Evolutionary conservation across 208 protist species (phyloP).

Genomic region (Crithidia expoeki): DNA sequence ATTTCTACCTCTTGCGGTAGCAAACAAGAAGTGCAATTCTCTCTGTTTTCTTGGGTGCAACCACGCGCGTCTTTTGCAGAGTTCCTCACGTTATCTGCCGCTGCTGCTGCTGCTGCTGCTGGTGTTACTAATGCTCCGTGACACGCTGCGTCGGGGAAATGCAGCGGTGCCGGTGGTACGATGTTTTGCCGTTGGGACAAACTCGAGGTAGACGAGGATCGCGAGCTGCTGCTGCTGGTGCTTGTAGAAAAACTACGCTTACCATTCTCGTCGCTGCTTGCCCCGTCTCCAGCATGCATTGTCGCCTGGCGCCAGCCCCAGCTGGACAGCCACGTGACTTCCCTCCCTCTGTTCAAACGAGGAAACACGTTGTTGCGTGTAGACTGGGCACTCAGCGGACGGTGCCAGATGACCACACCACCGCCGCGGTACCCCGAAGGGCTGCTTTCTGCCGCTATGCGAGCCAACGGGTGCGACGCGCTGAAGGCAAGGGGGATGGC

Average conservation of each 20-base stretch:
- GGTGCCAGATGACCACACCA: slow-evolving; percentile 16
- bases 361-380: neutral
- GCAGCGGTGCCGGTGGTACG: neutral
- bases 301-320: neutral
- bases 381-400: neutral
- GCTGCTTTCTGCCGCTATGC: slow-evolving; percentile 14
- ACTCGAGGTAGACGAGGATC: neutral
- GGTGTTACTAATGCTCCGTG: neutral
- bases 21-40: neutral
- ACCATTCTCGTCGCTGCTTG: neutral
- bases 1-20: neutral
- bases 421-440: slow-evolving; percentile 6
- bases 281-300: too few species aligned
- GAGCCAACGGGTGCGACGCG: slow-evolving; percentile 6
- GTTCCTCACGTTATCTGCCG: neutral
- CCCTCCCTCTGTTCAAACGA: neutral
- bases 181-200: neutral
- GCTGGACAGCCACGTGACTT: neutral
- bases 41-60: neutral
- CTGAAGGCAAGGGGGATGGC: slow-evolving; percentile 17
- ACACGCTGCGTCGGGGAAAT: neutral
- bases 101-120: neutral
- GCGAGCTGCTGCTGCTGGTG: neutral
- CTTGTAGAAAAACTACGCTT: neutral
- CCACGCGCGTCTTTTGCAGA: neutral